Evolutionary conservation across 805 yeast genomes (phyloP), one percentile per base, ranked within the genome.

Genomic region (Candida koratica): DNA sequence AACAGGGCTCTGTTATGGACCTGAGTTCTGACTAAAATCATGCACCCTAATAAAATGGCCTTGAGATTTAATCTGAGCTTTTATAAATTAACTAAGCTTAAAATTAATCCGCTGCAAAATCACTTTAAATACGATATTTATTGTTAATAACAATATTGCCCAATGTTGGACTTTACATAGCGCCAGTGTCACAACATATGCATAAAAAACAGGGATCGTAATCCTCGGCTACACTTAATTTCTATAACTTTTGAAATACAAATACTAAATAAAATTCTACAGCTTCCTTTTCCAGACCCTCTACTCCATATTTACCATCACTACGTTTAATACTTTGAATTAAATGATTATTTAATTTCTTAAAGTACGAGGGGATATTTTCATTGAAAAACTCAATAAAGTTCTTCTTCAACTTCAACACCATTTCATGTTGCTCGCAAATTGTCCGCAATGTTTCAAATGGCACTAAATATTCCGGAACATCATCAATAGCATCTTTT

Each of bases 381-480:
- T 80, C 80, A 29, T 79, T 79, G 62, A 87, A 93, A 52, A 88
- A 75, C 31, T 87, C 88, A 45, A 81, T 73, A 49, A 93, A 90
- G 35, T 84, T 81, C 67, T 79, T 79, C 51, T 81, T 81, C 47
- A 77, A 77, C 41, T 81, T 73, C 40, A 93, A 61, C 38, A 78
- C 81, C 43, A 90, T 60, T 10, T 86, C 86, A 56, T 79, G 84
- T 40, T 87, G 94, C 52, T 81, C 86, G 28, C 96, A 94, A 37
- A 90, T 61, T 38, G 81, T 76, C 57, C 95, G 71, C 39, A 93
- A 75, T 1, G 81, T 75, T 51, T 90, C 97, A 59, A 93, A 88
- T 1, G 97, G 97, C 5, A 93, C 96, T 5, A 93, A 94, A 52
- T 84, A 93, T 53, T 93, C 99, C 0, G 97, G 97, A 16, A 93